Evolutionary conservation across 139 green algal species (phyloP).

Genomic region (Chlorella vulgaris): DNA sequence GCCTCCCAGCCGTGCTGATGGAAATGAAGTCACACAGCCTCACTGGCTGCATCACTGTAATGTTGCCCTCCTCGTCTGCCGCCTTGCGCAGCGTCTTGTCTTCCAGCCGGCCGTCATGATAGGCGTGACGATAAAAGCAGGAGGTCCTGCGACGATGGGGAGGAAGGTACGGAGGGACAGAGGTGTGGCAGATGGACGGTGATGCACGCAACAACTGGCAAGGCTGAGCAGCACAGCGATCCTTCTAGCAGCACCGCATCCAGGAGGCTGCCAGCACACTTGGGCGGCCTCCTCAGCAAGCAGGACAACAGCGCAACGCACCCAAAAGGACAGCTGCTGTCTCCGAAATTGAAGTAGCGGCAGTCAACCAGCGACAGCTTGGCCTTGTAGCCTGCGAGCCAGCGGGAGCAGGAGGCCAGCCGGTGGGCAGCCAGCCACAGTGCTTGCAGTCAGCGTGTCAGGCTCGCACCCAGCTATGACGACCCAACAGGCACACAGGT

Average conservation of each 20-base stretch:
- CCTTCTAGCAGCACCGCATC: no score
- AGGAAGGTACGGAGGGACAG: not conserved
- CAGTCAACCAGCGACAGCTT: constrained; percentile 65
- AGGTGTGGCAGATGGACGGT: not conserved
- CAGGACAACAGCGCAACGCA: no score
- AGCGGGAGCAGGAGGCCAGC: not conserved
- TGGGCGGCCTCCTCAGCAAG: no score
- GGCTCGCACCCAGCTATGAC: no score
- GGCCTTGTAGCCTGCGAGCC: constrained; percentile 53
- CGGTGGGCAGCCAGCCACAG: no score
- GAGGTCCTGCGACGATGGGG: constrained; percentile 40
- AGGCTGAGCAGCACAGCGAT: no score
- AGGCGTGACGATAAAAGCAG: constrained; percentile 86
- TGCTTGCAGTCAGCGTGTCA: no score
- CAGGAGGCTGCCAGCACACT: no score
- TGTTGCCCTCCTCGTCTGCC: constrained; percentile 41
- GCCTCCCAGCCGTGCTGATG: not conserved
- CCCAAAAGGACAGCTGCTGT: constrained; percentile 77
- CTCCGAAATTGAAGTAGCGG: constrained; percentile 62
- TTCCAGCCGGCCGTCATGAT: constrained; percentile 60
- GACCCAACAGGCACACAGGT: no score
- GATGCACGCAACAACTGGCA: not conserved
- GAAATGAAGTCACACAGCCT: constrained; percentile 43
- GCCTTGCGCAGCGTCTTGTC: constrained; percentile 30
- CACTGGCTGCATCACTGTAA: constrained; percentile 39